A percentile compares a stretch with the other conserved stretches of the same genome.
These are phyloP conservation scores for Lactarius evosmus DNA, from an alignment of 768 basidiomycete species.

Conservation along the genomic window DNA sequence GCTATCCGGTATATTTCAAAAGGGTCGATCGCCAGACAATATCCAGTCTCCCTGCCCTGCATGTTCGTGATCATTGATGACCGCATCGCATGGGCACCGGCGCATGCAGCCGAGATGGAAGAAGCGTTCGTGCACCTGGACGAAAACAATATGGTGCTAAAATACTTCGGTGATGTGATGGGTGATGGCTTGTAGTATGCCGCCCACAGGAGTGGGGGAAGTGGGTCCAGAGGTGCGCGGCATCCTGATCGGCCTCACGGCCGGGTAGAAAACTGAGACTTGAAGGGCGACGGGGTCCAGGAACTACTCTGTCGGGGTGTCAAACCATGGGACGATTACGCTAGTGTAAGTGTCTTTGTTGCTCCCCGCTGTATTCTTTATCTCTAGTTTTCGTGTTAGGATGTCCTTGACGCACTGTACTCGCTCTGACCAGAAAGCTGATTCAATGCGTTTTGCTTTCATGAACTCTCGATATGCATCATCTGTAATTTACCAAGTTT, in stretches of 20 bases:
- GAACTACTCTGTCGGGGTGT: constrained; percentile 41
- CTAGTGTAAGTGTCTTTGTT: constrained; percentile 35
- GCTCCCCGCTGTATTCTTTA: neutral
- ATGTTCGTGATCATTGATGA: neutral
- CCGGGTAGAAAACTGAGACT: constrained; percentile 27
- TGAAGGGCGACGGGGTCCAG: constrained; percentile 36
- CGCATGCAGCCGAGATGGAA: constrained; percentile 5
- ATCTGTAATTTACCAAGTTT: too few relatives aligned
- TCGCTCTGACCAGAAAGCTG: neutral
- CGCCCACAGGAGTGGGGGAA: too few relatives aligned
- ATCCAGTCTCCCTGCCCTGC: constrained; percentile 2
- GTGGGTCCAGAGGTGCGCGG: neutral
- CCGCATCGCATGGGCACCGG: constrained; percentile 10
- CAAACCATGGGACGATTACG: constrained; percentile 47
- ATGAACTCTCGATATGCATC: too few relatives aligned
- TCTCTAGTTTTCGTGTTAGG: constrained; percentile 4
- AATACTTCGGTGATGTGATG: neutral
- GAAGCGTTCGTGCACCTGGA: neutral
- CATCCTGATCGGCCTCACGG: neutral
- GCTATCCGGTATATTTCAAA: neutral
- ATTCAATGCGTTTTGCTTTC: too few relatives aligned
- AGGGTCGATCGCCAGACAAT: too few relatives aligned
- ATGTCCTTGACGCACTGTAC: constrained; percentile 5
- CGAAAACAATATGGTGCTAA: neutral
- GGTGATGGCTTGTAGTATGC: neutral